Base-by-base conservation (phyloP, 163 green algal genomes). In the Smithsoniella earleae region DNA sequence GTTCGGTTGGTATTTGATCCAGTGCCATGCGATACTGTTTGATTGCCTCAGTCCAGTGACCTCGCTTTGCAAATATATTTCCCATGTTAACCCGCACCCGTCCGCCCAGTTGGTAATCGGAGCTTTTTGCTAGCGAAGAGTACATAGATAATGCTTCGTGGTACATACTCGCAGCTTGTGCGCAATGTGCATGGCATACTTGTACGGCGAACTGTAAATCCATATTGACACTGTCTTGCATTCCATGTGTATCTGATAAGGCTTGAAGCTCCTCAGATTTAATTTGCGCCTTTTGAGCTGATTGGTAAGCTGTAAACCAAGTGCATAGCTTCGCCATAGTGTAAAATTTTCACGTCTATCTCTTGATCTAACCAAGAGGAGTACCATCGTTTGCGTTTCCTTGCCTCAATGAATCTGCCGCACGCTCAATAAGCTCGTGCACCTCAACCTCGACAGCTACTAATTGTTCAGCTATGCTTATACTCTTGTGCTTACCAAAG, bases 21-120 rank as follows among this genome's bases (percentile, higher is more conserved):
- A 95, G 77, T 2, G 89, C 88, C 89, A 96, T 96, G 74, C 89
- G 82, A 78, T 92, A 95, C 84, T 89, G 80, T 83, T 89, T 92
- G 73, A 94, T 92, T 6, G 89, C 87, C 22, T 79, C 79, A 1
- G 85, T 79, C 75, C 86, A 92, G 74, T 91, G 63, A 82, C 86
- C 75, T 79, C 86, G 81, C 76, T 86, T 75, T 74, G 84, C 89
- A 75, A 94, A 85, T 2, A 94, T 85, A 78, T 93, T 93, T 44
- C 90, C 90, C 80, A 96, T 93, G 81, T 95, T 95, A 25, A 95
- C 79, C 4, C 89, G 84, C 58, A 96, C 79, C 43, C 86, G 81
- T 33, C 85, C 77, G 10, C 66, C 27, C 22, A 25, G 36, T 36
- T 66, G 66, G 46, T 80, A 83, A 27, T 77, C 22, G 66, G 83